Base-by-base conservation (phyloP, 352 stramenopile genomes). In the Phytophthora megakarya region DNA sequence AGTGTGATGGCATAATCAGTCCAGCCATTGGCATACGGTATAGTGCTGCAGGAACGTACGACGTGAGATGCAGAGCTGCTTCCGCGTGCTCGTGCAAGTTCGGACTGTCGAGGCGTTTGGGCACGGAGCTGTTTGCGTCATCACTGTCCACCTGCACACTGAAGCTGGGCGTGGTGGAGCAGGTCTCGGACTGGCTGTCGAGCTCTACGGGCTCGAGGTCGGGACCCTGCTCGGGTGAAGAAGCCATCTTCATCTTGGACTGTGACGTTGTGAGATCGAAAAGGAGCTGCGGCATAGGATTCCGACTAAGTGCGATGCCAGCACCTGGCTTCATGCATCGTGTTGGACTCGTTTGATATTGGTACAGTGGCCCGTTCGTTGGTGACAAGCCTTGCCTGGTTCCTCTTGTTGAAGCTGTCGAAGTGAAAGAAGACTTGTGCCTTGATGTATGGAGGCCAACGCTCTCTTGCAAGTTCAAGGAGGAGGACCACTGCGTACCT, bases 1-100 rank as follows among this genome's bases (percentile, higher is more conserved):
- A 18, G 53, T 28, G 43, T 13, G 23, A 46, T 51, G 28, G 33
- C 56, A 44, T 40, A 43, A 59, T 49, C 48, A 56, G 16, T 59
- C 22, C n/a, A 53, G 33, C 54, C 33, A 40, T 30, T 40, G 18
- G 11, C 7, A 18, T 28, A 43, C 26, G 7, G 23, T 6, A 26
- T 52, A 35, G 25, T 11, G 22, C 53, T 61, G 28, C 7, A 5
- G n/a, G 1, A 10, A 67, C 72, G 28, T 64, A 85, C 70, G 80
- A 88, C 0, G 76, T 80, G 25, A 86, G 65, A 58, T 85, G 74
- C 21, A 67, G 45, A 21, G 66, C 40, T n/a, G 47, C 38, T n/a
- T 72, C 54, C 6, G 51, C 48, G 25, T 69, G 63, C 18, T 78
- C 46, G 44, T 74, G 53, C 40, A 58, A 45, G 13, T 30, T 42